These are phyloP conservation scores for Penicillium hesseltinei DNA, from an alignment of 2,329 filamentous ascomycete species.

Conservation along the genomic window DNA sequence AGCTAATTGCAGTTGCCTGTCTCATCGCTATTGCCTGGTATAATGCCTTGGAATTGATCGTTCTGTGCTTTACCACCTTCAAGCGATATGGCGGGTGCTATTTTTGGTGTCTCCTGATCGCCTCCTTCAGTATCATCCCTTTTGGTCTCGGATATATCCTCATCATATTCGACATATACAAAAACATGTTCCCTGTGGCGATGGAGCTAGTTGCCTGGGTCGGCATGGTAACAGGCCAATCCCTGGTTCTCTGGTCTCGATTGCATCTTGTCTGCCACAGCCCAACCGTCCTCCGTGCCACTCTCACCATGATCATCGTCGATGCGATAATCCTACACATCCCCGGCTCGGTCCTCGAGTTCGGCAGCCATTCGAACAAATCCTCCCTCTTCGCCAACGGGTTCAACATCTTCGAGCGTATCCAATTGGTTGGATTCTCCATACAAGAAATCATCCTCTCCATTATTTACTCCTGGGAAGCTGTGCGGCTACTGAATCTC, in stretches of 20 bases:
- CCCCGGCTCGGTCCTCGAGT: constrained; percentile 43
- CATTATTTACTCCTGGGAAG: constrained; percentile 52
- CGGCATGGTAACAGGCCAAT: constrained; percentile 49
- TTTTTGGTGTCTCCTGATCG: constrained; percentile 49
- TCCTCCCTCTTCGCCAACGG: constrained; percentile 26
- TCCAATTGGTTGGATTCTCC: constrained; percentile 56
- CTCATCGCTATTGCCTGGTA: constrained; percentile 49
- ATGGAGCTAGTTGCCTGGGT: constrained; percentile 47
- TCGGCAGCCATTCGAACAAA: constrained; percentile 35
- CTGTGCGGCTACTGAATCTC: constrained; percentile 48
- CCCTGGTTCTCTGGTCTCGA: constrained; percentile 50
- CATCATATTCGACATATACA: constrained; percentile 41
- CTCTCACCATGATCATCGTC: constrained; percentile 47
- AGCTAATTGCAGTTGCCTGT: constrained; percentile 16
- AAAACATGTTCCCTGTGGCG: constrained; percentile 38
- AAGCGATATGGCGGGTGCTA: constrained; percentile 47
- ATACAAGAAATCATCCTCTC: constrained; percentile 56
- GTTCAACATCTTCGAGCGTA: constrained; percentile 50
- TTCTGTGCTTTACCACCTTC: constrained; percentile 50
- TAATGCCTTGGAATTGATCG: constrained; percentile 48
- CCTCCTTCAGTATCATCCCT: constrained; percentile 45
- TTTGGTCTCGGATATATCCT: constrained; percentile 49
- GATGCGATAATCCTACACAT: constrained; percentile 44
- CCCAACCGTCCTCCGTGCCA: constrained; percentile 33
- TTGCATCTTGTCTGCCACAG: constrained; percentile 47